Evolutionary conservation across 2,329 filamentous ascomycete genomes (phyloP), one percentile per base, ranked within the genome.

Genomic region (Tolypocladium ophioglossoides): DNA sequence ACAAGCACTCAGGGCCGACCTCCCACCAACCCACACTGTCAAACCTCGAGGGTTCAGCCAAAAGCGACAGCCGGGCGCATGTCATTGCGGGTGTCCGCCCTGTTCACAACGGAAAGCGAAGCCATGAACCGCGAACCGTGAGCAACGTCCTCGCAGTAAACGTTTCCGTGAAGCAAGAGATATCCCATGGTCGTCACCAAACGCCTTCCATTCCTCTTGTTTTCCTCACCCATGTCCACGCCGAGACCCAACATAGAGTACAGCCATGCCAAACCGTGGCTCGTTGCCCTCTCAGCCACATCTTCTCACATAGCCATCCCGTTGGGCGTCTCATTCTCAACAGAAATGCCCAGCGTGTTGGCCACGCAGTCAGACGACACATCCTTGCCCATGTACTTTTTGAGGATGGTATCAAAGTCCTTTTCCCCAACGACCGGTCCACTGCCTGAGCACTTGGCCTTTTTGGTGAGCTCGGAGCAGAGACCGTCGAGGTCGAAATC

Each of bases 401-500:
- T 79, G 72, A 92, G 78, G 52, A 91, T 87, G 41, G 78, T 82
- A 66, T 96, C 87, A 62, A 97, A 95, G 64, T 97, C 91, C 53
- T 83, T 83, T 72, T 95, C 85, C 58, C 91, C 86, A 27, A 99
- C 88, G 20, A 96, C 89, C 14, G 95, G 89, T 18, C 94, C 92
- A 20, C 80, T 86, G 61, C 95, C 89, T 0, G 91, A 95, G 70
- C 94, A 99, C 67, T 92, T 94, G 55, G 94, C 94, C 74, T 99
- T 99, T 68, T 91, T 89, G 59, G 92, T 89, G 16, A 99, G 82
- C 67, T 99, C 91, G 5, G 87, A 87, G 73, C 94, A 99, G 27
- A 99, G 80, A 37, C 86, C 85, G 66, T 99, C 94, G 50, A 99
- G 86, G 61, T 99, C 94, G 60, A 97, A 90, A 62, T 95, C 91